Base-by-base conservation (phyloP, 768 basidiomycete species). In the Kwoniella europaea region DNA sequence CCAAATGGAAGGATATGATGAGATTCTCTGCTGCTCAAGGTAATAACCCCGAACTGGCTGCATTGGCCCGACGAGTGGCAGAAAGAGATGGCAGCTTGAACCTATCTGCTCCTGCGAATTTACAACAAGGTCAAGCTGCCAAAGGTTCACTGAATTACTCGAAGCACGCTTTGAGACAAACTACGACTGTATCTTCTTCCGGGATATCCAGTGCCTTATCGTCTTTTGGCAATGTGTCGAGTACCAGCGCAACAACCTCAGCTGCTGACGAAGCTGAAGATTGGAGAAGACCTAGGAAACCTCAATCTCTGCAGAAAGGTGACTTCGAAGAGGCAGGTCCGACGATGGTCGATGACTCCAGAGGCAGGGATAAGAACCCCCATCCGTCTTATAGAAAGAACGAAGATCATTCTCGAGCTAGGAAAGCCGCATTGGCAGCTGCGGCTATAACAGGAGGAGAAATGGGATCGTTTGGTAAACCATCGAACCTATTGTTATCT, bases 1-100 rank as follows among this genome's bases (percentile, higher is more conserved):
- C 91, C n/a, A 92, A 90, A 79, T 90, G 93, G 92, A 92, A 91
- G 84, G 86, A 92, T 76, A 86, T 89, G 75, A 91, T 93, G 83
- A 86, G 91, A 63, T 62, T 75, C 42, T 78, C 79, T 10, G 61
- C 68, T 10, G 42, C 20, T 24, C 46, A 58, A 6, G 76, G 67
- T 10, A 55, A 55, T 24, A 83, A 82, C 64, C 78, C 81, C 6
- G 81, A 83, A 65, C 73, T 83, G 10, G 79, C 79, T 27, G 83
- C 82, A 13, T 63, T 82, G 13, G 80, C 79, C 58, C 66, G 69
- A 50, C 71, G 80, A 44, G 81, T 82, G 7, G 78, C 79, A 18
- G 83, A 82, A 44, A 65, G 78, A 10, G 78, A 84, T 22, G 60
- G 61, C 10, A 53, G 66, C 7, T 64, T 65, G 13, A 88, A 87